phyloP scores from a whole-genome alignment of 2,329 filamentous ascomycete species.

The Alternaria metachromatica region DNA sequence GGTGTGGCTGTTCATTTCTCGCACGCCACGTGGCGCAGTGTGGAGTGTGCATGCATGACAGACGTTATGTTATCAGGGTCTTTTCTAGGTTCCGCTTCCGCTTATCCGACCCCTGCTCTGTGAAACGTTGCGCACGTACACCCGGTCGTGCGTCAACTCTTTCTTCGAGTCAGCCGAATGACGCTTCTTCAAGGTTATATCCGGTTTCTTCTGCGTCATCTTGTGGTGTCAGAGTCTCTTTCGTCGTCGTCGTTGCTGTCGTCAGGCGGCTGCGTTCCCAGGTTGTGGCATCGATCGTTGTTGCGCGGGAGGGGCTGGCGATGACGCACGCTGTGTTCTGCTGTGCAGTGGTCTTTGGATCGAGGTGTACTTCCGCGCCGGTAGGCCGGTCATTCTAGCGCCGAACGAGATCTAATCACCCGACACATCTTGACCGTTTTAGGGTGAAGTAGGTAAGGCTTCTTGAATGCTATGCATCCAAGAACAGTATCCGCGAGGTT shows the following conservation, averaged over 20 bases:
- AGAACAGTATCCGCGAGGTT: not conserved
- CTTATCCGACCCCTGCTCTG: not conserved
- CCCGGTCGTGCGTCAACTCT: constrained; percentile 1
- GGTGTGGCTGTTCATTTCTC: not conserved
- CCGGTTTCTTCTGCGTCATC: not conserved
- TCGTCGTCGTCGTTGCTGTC: not conserved
- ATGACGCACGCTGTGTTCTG: not conserved
- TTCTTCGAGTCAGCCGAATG: constrained; percentile 1
- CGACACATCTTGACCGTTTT: not conserved
- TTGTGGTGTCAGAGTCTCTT: not conserved
- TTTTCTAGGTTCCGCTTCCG: not conserved
- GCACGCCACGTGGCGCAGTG: constrained; percentile 11
- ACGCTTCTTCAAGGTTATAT: not conserved
- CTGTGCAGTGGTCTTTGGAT: not conserved
- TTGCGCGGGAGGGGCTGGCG: not conserved
- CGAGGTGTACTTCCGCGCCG: not conserved
- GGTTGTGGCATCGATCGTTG: not conserved
- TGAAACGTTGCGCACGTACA: constrained; percentile 11
- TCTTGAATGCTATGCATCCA: not conserved
- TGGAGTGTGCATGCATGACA: not conserved
- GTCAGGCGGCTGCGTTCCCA: not conserved
- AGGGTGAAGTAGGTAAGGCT: not conserved
- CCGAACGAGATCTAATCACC: not conserved
- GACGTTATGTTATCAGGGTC: constrained; percentile 1
- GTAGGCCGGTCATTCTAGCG: not conserved